These are phyloP conservation scores for Pyrrhoderma lamaoense DNA, from an alignment of 1,284 basidiomycete species.

Conservation along the genomic window DNA sequence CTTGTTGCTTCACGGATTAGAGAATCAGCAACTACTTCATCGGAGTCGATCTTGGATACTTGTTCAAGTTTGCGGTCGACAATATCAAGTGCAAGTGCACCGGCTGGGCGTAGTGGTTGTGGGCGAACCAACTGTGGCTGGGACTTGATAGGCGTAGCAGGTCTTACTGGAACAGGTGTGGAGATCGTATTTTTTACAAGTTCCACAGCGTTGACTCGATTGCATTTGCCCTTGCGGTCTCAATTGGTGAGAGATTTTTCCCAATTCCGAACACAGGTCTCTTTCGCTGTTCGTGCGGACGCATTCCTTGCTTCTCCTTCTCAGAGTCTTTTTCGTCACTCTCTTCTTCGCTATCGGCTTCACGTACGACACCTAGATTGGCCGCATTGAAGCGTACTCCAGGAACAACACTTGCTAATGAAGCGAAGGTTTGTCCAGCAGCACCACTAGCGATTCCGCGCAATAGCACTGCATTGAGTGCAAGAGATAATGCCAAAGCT, in stretches of 20 bases:
- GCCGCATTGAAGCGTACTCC: slow-evolving; percentile 40
- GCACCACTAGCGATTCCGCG: slow-evolving; percentile 61
- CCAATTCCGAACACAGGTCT: slow-evolving; percentile 11
- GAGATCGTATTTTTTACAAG: slow-evolving; percentile 10
- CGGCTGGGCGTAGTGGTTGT: slow-evolving; percentile 18
- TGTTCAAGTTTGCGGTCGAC: slow-evolving; percentile 32
- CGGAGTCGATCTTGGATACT: slow-evolving; percentile 27
- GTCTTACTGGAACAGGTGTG: slow-evolving; percentile 21
- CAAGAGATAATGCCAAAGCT: slow-evolving; percentile 79
- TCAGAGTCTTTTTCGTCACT: not conserved
- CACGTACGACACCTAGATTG: slow-evolving; percentile 21
- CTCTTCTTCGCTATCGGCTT: slow-evolving; percentile 9
- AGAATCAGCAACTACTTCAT: slow-evolving; percentile 17
- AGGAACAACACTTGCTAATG: slow-evolving; percentile 19
- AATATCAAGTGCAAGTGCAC: slow-evolving; percentile 25
- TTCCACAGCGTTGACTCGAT: too few relatives aligned
- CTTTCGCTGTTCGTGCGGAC: slow-evolving; percentile 7
- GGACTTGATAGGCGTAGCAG: slow-evolving; percentile 21
- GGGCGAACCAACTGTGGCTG: slow-evolving; percentile 19
- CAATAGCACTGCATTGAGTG: slow-evolving; percentile 90
- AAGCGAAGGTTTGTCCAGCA: slow-evolving; percentile 30
- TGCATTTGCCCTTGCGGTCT: slow-evolving; percentile 2
- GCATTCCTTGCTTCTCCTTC: slow-evolving; percentile 2
- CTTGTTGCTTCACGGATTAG: slow-evolving; percentile 33
- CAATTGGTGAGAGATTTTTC: slow-evolving; percentile 3